These are phyloP conservation scores for Aspergillus affinis DNA, from an alignment of 495 filamentous ascomycete species.

Conservation along the genomic window DNA sequence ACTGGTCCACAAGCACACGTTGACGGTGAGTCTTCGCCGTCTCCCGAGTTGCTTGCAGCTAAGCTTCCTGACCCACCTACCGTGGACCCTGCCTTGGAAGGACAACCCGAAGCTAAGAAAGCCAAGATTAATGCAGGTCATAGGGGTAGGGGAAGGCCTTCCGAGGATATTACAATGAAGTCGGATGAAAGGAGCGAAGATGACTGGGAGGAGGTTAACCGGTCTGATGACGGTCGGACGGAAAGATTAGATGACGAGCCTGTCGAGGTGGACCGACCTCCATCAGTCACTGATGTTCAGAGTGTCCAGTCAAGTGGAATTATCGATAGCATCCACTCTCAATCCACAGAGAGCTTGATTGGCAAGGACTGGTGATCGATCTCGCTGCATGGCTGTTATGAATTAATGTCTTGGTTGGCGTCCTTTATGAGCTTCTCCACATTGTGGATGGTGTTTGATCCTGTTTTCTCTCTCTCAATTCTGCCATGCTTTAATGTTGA, in stretches of 20 bases:
- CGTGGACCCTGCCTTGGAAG: slow-evolving; percentile 23
- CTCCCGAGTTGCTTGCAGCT: slow-evolving; percentile 25
- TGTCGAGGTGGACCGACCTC: slow-evolving; percentile 26
- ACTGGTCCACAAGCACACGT: slow-evolving; percentile 11
- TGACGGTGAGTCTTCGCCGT: slow-evolving; percentile 23
- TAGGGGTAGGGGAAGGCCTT: not conserved
- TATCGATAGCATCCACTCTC: slow-evolving; percentile 24
- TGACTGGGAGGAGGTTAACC: slow-evolving; percentile 42
- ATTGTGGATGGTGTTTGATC: not conserved
- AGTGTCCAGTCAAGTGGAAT: slow-evolving; percentile 34
- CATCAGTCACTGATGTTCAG: slow-evolving; percentile 29
- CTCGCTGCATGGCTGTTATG: not conserved
- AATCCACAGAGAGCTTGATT: slow-evolving; percentile 22
- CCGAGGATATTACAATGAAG: slow-evolving; percentile 7
- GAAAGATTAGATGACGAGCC: slow-evolving; percentile 33
- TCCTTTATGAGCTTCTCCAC: not conserved
- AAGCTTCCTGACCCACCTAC: slow-evolving; percentile 32
- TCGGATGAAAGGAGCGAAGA: slow-evolving; percentile 28
- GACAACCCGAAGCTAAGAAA: slow-evolving; percentile 33
- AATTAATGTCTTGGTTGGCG: slow-evolving; percentile 4
- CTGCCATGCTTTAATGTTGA: not conserved
- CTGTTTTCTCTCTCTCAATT: not conserved
- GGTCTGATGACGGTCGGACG: slow-evolving; percentile 23
- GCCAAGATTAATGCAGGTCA: slow-evolving; percentile 21
- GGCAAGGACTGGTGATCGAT: slow-evolving; percentile 22